Percentiles rank a stretch among this genome's conserved stretches.
These are phyloP conservation scores for Colletotrichum tropicicola DNA, from an alignment of 2,329 filamentous ascomycete genomes.

Conservation along the genomic window DNA sequence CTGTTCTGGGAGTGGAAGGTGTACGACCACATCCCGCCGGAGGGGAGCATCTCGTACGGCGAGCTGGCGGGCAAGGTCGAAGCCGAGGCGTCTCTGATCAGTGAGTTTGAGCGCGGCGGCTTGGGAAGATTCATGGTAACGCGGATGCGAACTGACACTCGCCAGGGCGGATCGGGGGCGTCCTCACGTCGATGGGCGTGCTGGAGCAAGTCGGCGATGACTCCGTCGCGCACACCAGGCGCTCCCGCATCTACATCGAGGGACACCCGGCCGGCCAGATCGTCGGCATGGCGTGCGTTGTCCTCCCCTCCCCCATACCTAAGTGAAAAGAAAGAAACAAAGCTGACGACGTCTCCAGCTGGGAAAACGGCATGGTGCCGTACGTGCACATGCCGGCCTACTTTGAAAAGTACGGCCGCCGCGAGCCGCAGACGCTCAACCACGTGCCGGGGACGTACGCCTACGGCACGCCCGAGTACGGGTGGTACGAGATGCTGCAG, in stretches of 20 bases:
- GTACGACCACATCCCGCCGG: conserved; percentile 42
- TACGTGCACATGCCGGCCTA: conserved; percentile 39
- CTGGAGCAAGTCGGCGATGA: conserved; percentile 22
- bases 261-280: conserved; percentile 18
- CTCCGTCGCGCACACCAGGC: conserved; percentile 23
- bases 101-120: conserved; percentile 21
- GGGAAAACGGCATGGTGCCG: conserved; percentile 24
- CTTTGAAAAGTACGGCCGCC: conserved; percentile 42
- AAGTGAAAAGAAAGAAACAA: too few species aligned
- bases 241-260: conserved; percentile 17
- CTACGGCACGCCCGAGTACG: conserved; percentile 37
- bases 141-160: background rate
- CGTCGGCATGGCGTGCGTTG: conserved; percentile 19
- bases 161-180: conserved; percentile 10
- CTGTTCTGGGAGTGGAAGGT: conserved; percentile 44
- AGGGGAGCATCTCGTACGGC: conserved; percentile 38
- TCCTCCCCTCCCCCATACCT: background rate
- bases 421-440: conserved; percentile 38
- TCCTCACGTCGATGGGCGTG: conserved; percentile 19
- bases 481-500: conserved; percentile 43
- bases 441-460: conserved; percentile 40
- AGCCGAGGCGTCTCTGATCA: conserved; percentile 39
- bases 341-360: background rate
- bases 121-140: background rate
- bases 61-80: conserved; percentile 40